Evolutionary conservation across 2,329 filamentous ascomycete genomes (phyloP).

Genomic region (Cytospora piceicola): DNA sequence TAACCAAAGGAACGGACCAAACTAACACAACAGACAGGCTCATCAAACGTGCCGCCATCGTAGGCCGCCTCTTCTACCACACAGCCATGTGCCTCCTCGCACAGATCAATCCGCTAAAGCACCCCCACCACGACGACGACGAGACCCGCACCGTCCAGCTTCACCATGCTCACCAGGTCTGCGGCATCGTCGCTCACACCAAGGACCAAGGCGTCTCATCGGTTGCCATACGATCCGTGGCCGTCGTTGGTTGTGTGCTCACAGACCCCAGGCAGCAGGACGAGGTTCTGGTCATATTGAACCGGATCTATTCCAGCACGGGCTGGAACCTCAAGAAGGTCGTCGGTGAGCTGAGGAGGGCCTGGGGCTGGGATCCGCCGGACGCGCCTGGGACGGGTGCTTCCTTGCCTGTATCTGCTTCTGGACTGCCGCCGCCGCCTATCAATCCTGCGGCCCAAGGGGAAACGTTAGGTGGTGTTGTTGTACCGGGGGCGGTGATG

Average conservation of each 20-base stretch:
- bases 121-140: constrained; percentile 58
- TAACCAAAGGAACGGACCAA: too few relatives aligned
- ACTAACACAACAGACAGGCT: constrained; percentile 56
- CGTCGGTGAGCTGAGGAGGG: constrained; percentile 71
- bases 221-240: constrained; percentile 78
- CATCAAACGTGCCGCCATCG: constrained; percentile 78
- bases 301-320: constrained; percentile 73
- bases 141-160: constrained; percentile 73
- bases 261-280: constrained; percentile 72
- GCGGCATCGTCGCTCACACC: constrained; percentile 84
- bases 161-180: constrained; percentile 81
- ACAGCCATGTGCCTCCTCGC: constrained; percentile 81
- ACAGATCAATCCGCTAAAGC: constrained; percentile 71
- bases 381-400: constrained; percentile 9
- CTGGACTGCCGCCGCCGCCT: constrained; percentile 9
- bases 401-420: constrained; percentile 2
- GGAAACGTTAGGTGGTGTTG: neutral
- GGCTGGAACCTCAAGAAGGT: constrained; percentile 78
- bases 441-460: constrained; percentile 11
- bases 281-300: constrained; percentile 78
- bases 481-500: constrained; percentile 14
- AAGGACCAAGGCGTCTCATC: constrained; percentile 79
- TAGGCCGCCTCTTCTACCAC: constrained; percentile 87
- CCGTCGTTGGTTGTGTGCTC: constrained; percentile 76
- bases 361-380: constrained; percentile 71